Evolutionary conservation across 768 basidiomycete genomes (phyloP), one percentile per base, ranked within the genome.

Genomic region (Rubroboletus pulcherrimus): DNA sequence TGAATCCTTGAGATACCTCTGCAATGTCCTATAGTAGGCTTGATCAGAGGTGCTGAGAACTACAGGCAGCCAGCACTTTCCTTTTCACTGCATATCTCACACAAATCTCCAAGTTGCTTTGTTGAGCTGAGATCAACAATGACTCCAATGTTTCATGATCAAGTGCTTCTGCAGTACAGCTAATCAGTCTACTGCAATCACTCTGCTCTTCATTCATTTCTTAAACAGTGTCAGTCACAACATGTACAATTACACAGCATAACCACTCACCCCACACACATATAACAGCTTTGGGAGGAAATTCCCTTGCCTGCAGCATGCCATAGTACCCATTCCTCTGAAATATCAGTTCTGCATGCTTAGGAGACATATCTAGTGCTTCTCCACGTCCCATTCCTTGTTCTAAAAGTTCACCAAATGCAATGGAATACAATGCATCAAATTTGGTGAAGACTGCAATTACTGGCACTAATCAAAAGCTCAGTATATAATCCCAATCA

Each of bases 371-470:
- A 11, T 35, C 14, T 8, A 21, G 1, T 33, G 53, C 53, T 29
- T 54, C 46, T 17, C 19, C 17, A 26, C n/a, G 12, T 31, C 55
- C 42, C 57, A 11, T 24, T 56, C 63, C 12, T 62, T 44, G n/a
- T 49, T 38, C 40, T 47, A 15, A 9, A 4, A 65, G 53, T 29
- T 49, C 9, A 12, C 58, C 37, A 37, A 58, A 69, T 49, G 65
- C 65, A 44, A 59, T 48, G 34, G n/a, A 38, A 39, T 66, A 49
- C 9, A 73, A 48, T 24, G 61, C 68, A 55, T 77, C 75, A 39
- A 70, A 69, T 49, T 76, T 76, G 1, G 73, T 76, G 57, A 77
- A 75, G 31, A 77, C 44, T 0, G 66, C 68, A 29, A 77, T 63
- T 2, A 76, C 69, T 5, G 75, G 75, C 21, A 77, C 76, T 77